Base-by-base conservation (phyloP, 768 basidiomycete genomes). In the Boletus rufocinnamomeus region DNA sequence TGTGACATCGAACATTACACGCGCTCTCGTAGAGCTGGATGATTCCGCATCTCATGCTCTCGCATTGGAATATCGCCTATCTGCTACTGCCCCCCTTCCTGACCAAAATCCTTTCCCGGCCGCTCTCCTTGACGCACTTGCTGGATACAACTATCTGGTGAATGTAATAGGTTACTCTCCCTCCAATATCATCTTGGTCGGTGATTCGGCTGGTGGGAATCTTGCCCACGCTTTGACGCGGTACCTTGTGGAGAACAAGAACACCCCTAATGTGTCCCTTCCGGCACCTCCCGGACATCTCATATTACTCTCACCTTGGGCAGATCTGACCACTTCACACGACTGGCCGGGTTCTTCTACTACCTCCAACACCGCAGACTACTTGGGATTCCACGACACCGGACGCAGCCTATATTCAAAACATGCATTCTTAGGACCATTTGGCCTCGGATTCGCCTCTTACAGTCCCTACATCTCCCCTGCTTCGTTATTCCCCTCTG, bases 121-220 rank as follows among this genome's bases (percentile, higher is more conserved):
- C 0, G 88, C 88, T 21, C 76, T 94, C 0, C 73, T 93, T 16
- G 91, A 94, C 66, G 85, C 84, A 3, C 72, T 93, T 11, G 82
- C 87, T 2, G 90, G 86, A 8, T 94, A 92, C 70, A 73, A 80
- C 47, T 87, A 92, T 69, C 84, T 92, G 23, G 77, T 88, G 38
- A 75, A 81, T 50, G 73, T 66, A 10, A 74, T 87, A 28, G 82
- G 84, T 0, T 85, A 89, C 67, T 61, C 76, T 2, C 82, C 89
- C 0, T 69, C 75, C 19, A 74, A 89, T 63, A 86, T 93, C 65
- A 77, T 89, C 54, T 50, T 92, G 23, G 77, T 77, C 21, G 91
- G 91, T 3, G 90, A 93, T 68, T 92, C 88, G 1, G 89, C 91
- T 0, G 91, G 91, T 3, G 91, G 80, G 6, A 88, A 92, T 70